Conservation (phyloP, 257 asterid species). For the Plantago major region DNA sequence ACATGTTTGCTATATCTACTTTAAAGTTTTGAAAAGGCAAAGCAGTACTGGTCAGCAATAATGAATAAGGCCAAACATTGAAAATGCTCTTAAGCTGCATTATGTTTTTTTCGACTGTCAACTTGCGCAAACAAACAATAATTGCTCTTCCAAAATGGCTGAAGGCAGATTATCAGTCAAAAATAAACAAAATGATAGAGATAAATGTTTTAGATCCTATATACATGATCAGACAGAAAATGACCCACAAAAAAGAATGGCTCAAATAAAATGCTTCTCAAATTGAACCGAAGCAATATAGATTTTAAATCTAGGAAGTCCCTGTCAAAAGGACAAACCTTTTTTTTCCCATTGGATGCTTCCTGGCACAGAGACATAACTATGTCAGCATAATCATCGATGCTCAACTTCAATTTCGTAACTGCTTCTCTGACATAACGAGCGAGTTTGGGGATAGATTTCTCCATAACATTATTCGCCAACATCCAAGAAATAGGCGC, state of each 20-base stretch:
- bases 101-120: background rate
- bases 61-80: too few species aligned
- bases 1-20: too few species aligned
- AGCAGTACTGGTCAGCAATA: too few species aligned
- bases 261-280: background rate
- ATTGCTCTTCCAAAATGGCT: too few species aligned
- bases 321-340: constrained; percentile 29
- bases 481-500: constrained; percentile 34
- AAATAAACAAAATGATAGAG: background rate
- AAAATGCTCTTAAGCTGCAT: too few species aligned
- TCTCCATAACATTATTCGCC: constrained; percentile 30
- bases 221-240: background rate
- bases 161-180: background rate
- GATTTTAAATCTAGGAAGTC: background rate
- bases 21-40: too few species aligned
- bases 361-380: constrained; percentile 31
- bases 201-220: constrained; percentile 8
- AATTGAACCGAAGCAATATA: background rate
- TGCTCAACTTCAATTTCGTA: constrained; percentile 24
- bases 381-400: constrained; percentile 26
- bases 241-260: too few species aligned
- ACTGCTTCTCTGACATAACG: constrained; percentile 29
- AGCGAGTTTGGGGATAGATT: constrained; percentile 28
- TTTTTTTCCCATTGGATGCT: constrained; percentile 22
- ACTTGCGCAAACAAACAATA: too few species aligned